These are phyloP conservation scores for Psilocybe cubensis DNA, from an alignment of 768 basidiomycete genomes.

Conservation along the genomic window DNA sequence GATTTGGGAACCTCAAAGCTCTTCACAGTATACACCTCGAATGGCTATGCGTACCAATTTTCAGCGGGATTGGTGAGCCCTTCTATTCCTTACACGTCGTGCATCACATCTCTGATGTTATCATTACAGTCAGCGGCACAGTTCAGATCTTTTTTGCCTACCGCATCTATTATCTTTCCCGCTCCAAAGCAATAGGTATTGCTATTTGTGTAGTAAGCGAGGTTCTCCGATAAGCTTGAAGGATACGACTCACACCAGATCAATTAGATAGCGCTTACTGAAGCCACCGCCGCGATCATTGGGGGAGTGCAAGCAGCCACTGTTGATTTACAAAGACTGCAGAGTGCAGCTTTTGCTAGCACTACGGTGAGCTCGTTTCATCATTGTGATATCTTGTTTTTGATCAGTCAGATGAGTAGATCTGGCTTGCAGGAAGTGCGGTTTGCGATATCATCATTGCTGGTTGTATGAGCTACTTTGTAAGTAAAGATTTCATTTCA, in stretches of 20 bases:
- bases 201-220: conserved; percentile 6
- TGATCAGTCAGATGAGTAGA: conserved; percentile 6
- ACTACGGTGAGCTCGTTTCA: not conserved
- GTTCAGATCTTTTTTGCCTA: conserved; percentile 27
- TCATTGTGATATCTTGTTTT: not conserved
- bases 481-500: conserved; percentile 13
- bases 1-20: conserved; percentile 20
- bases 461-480: conserved; percentile 29
- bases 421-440: conserved; percentile 29
- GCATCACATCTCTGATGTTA: not conserved
- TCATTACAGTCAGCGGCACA: conserved; percentile 16
- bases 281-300: conserved; percentile 1
- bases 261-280: conserved; percentile 8
- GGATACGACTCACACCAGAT: not conserved
- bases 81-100: not conserved
- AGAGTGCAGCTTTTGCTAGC: conserved; percentile 5
- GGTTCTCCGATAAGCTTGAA: not conserved
- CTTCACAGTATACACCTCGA: conserved; percentile 17
- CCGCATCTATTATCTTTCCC: conserved; percentile 21
- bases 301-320: not conserved
- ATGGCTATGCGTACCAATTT: conserved; percentile 25
- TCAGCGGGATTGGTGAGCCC: conserved; percentile 19
- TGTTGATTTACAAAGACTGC: conserved; percentile 9
- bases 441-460: conserved; percentile 31
- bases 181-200: conserved; percentile 9